Base-by-base conservation (phyloP, 108 stramenopile species). In the Aurantiochytrium sp. region DNA sequence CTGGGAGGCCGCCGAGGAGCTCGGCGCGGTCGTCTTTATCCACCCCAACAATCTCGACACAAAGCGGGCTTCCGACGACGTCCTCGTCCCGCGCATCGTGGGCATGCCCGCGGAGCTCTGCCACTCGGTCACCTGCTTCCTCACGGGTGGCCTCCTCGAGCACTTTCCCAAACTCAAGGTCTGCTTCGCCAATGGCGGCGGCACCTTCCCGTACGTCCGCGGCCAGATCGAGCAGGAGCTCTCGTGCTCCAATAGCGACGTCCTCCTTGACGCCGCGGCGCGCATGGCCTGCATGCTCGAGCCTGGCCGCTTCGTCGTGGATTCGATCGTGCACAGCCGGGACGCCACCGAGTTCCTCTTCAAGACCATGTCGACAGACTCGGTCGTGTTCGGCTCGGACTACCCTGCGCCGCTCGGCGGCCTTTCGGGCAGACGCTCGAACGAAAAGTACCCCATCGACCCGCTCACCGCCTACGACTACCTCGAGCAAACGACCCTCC, bases 391-490 rank as follows among this genome's bases (percentile, higher is more conserved):
- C 12, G 88, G 88, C n/a, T 68, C 86, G 4, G 88, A 89, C 27
- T 89, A 89, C 31, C 88, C 88, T 4, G 68, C 73, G 0, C 88
- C 88, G 10, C 52, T 89, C 36, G 88, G 88, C 34, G 59, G 59
- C 24, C 34, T 65, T 0, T 1, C 59, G 59, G 34, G 59, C 8
- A 30, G 59, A 30, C 59, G 59, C 24, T 65, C 59, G 15, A 65
- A 65, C 59, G 59, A 2, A 8, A 65, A 65, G 34, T 65, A 65
- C 24, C 59, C 59, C 8, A 27, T 65, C 19, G 59, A 65, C 24
- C 59, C 59, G 22, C 24, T 65, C 22, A 65, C 59, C 34, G 59
- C 59, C 59, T 65, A 65, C 24, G 59, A 65, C 19, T 65, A 65
- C 24, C 59, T 65, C 15, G 59, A 65, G 19, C 59, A 65, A 19